Base-by-base conservation (phyloP, 306 rosid genomes). In the Lupinus albus region DNA sequence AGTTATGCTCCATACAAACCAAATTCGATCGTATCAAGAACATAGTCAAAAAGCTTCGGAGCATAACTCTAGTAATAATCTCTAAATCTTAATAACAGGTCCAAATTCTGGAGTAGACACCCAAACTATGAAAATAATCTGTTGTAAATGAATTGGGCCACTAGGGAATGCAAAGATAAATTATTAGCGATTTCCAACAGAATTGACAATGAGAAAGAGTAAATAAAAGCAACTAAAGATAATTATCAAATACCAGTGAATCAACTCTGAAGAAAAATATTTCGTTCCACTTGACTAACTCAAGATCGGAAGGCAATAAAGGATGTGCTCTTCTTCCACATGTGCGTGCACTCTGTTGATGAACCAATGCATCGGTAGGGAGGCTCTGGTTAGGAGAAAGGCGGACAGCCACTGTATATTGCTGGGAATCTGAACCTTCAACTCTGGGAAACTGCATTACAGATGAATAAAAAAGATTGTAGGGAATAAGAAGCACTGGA, bases 241-340 rank as follows among this genome's bases (percentile, higher is more conserved):
- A 55, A 35, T 51, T 66, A 71, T 61, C 53, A 79, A 84, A 36
- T 84, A 93, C 99, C 77, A 84, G 85, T 33, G 89, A 70, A 76
- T 88, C 97, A 66, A 90, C 91, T 93, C 85, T 93, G 84, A 93
- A 93, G 85, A 86, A 89, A 81, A 90, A 93, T 53, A 90, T 82
- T 79, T 93, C 99, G 75, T 93, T 90, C 99, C 99, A 93, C 67
- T 77, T 50, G 86, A 93, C 91, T 53, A 83, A 77, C 50, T 88
- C 86, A 70, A 84, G 67, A 76, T 93, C 86, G 1, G 90, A 64
- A 69, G 86, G 79, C 64, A 71, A 52, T 46, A 72, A 61, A 51
- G 76, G 82, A 60, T 68, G 75, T 35, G 94, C 78, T 82, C 80
- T 73, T 73, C 85, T 90, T 68, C 97, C 96, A 67, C 90, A 68